Conservation (phyloP, 805 yeast genomes). For the Wickerhamomyces strasburgensis region DNA sequence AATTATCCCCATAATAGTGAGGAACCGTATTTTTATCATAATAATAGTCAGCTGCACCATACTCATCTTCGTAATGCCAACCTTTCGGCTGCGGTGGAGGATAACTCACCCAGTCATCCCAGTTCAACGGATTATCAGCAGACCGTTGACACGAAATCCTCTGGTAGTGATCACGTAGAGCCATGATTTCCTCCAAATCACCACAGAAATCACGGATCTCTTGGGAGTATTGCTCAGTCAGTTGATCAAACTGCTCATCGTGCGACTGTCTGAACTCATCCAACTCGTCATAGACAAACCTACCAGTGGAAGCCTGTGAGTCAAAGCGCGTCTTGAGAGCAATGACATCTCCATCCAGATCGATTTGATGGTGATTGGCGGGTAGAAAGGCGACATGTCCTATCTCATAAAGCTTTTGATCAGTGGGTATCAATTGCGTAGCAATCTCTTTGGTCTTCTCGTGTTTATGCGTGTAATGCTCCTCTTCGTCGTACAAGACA, state of each 20-base stretch:
- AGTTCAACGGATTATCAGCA: constrained; percentile 67
- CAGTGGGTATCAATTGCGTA: constrained; percentile 10
- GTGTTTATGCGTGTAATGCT: background rate
- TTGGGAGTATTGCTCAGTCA: constrained; percentile 10
- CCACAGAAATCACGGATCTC: constrained; percentile 11
- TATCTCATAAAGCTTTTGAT: constrained; percentile 11
- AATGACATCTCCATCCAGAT: constrained; percentile 22
- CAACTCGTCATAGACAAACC: constrained; percentile 7
- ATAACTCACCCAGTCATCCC: constrained; percentile 63
- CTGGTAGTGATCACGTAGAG: constrained; percentile 63
- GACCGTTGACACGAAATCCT: constrained; percentile 60
- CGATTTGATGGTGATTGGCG: constrained; percentile 8
- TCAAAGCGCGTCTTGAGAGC: constrained; percentile 21
- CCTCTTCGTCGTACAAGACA: background rate
- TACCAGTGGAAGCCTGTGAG: constrained; percentile 19
- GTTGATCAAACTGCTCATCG: constrained; percentile 9
- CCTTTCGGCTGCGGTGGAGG: constrained; percentile 62
- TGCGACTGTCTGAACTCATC: constrained; percentile 4
- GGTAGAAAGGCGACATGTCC: constrained; percentile 16
- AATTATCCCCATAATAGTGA: constrained; percentile 33
- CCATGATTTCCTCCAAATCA: constrained; percentile 27
- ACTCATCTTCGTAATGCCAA: constrained; percentile 34
- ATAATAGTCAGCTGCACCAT: constrained; percentile 23
- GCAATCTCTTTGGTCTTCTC: background rate
- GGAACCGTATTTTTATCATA: constrained; percentile 20